Percentiles rank a stretch among this genome's conserved stretches.
phyloP scores from a whole-genome alignment of 2,329 filamentous ascomycete species.

The Plectosphaerella sp. region DNA sequence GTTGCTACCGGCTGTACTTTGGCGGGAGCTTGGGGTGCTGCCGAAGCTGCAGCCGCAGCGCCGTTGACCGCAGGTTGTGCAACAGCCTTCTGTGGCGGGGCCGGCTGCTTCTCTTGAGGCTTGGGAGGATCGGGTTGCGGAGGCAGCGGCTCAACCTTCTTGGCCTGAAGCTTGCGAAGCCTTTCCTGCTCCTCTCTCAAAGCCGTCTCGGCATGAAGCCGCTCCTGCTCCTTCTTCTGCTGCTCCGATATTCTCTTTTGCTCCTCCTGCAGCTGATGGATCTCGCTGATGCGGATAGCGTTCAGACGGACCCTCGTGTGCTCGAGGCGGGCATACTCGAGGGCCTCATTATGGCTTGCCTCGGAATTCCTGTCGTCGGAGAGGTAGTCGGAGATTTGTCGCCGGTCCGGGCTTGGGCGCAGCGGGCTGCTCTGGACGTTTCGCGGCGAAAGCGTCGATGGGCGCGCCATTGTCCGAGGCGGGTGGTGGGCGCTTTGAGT shows the following conservation, averaged over 20 bases:
- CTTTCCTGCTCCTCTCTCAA: slow-evolving; percentile 42
- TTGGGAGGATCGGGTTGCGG: slow-evolving; percentile 22
- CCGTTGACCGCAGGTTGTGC: too few species aligned
- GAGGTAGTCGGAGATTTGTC: slow-evolving; percentile 57
- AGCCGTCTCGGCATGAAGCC: slow-evolving; percentile 37
- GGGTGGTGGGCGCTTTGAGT: neutral
- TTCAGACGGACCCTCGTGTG: slow-evolving; percentile 60
- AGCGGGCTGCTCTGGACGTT: slow-evolving; percentile 27
- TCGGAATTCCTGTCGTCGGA: slow-evolving; percentile 58
- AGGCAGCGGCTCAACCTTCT: slow-evolving; percentile 38
- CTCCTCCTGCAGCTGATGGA: slow-evolving; percentile 42
- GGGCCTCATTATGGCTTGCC: slow-evolving; percentile 58
- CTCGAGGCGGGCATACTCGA: slow-evolving; percentile 60
- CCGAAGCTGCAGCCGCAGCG: too few species aligned
- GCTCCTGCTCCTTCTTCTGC: slow-evolving; percentile 38
- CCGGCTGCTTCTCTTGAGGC: slow-evolving; percentile 15
- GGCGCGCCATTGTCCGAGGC: slow-evolving; percentile 33
- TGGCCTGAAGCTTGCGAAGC: slow-evolving; percentile 41
- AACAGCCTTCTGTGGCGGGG: slow-evolving; percentile 15
- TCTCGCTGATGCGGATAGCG: slow-evolving; percentile 42
- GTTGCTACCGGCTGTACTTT: slow-evolving; percentile 4
- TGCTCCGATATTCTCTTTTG: slow-evolving; percentile 39
- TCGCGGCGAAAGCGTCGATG: slow-evolving; percentile 31
- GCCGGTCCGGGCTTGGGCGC: slow-evolving; percentile 35
- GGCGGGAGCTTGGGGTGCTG: neutral